These are phyloP conservation scores for Colletotrichum sp. DNA, from an alignment of 2,329 filamentous ascomycete species.

Conservation along the genomic window DNA sequence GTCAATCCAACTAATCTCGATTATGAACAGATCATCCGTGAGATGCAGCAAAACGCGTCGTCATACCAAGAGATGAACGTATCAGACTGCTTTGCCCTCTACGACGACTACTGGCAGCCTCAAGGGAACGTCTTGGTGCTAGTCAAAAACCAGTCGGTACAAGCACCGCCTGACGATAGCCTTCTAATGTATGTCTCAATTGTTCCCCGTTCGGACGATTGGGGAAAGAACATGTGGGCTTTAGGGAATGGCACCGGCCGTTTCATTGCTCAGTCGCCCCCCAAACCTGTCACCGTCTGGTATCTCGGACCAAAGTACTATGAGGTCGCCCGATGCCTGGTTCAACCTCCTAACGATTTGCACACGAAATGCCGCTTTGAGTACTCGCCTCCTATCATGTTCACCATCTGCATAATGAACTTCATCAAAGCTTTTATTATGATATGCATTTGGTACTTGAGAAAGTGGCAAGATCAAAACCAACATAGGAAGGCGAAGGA, in stretches of 20 bases:
- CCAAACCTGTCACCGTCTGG: background rate
- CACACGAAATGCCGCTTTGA: background rate
- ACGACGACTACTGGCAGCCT: background rate
- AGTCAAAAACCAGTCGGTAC: background rate
- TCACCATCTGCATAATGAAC: background rate
- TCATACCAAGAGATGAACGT: background rate
- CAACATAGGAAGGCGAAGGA: background rate
- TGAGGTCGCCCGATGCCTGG: background rate
- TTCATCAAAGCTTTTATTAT: background rate
- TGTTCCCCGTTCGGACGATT: background rate
- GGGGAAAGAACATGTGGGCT: conserved; percentile 3
- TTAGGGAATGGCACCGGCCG: background rate
- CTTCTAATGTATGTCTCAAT: conserved; percentile 2
- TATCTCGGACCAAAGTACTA: background rate
- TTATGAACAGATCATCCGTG: background rate
- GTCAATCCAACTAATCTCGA: background rate
- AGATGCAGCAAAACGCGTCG: background rate
- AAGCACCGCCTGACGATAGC: background rate
- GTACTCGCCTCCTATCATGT: background rate
- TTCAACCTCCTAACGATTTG: background rate
- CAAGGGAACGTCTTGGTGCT: background rate
- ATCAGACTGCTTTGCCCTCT: background rate
- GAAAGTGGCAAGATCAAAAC: background rate
- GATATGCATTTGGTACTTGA: background rate
- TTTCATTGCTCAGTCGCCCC: background rate